These are phyloP conservation scores for Colletotrichum horii DNA, from an alignment of 2,329 filamentous ascomycete species.

Conservation along the genomic window DNA sequence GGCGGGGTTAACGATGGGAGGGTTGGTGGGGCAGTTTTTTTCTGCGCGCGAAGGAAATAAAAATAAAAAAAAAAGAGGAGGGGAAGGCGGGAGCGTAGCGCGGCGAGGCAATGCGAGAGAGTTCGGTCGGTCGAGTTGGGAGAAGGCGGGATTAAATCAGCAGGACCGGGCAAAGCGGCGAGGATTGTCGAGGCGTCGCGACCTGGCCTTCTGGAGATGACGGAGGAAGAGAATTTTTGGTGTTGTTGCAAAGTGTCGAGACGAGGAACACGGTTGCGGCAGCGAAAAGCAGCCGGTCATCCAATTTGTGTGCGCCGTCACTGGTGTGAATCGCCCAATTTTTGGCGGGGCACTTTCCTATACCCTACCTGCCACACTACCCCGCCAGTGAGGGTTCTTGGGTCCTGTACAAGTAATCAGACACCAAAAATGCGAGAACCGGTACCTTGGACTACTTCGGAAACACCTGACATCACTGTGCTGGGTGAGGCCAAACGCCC, in stretches of 20 bases:
- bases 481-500: constrained; percentile 1
- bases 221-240: constrained; percentile 4
- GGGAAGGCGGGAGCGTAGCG: background rate
- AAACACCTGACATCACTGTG: constrained; percentile 5
- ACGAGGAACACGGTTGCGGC: constrained; percentile 5
- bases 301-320: constrained; percentile 23
- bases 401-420: background rate
- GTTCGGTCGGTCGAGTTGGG: background rate
- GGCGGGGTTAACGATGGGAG: constrained; percentile 14
- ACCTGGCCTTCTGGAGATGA: constrained; percentile 18
- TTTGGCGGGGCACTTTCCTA: constrained; percentile 21
- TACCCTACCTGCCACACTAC: constrained; percentile 14
- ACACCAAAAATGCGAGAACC: too few species aligned
- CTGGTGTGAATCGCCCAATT: constrained; percentile 22
- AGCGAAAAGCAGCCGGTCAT: constrained; percentile 21
- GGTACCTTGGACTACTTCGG: background rate
- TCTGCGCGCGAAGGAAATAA: background rate
- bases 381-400: constrained; percentile 8
- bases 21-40: constrained; percentile 14
- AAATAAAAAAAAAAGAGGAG: background rate
- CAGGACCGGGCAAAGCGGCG: constrained; percentile 7
- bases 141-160: background rate
- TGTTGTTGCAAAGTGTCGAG: constrained; percentile 8
- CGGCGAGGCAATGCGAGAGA: background rate
- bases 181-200: constrained; percentile 14